Evolutionary conservation across 768 basidiomycete genomes (phyloP).

Genomic region (Leccinum uliginosum): DNA sequence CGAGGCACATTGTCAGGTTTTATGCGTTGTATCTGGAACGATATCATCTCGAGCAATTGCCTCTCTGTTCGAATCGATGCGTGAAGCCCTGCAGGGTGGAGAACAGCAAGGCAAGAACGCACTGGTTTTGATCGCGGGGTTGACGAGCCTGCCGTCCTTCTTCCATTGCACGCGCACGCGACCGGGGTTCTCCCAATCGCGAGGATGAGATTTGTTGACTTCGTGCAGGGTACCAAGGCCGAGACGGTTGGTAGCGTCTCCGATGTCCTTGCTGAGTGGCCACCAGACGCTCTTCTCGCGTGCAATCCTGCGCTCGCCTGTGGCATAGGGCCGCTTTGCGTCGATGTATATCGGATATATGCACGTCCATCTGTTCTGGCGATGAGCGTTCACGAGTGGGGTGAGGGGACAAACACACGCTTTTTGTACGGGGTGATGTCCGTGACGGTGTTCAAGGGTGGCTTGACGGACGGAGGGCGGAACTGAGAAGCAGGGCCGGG

Average conservation of each 20-base stretch:
- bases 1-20: slow-evolving; percentile 70
- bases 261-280: slow-evolving; percentile 92
- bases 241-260: slow-evolving; percentile 72
- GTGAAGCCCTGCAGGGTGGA: neutral
- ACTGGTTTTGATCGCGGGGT: slow-evolving; percentile 74
- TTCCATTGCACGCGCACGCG: slow-evolving; percentile 92
- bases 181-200: slow-evolving; percentile 98
- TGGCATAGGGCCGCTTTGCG: slow-evolving; percentile 84
- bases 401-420: slow-evolving; percentile 39
- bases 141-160: slow-evolving; percentile 65
- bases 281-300: slow-evolving; percentile 85
- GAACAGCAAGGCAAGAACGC: slow-evolving; percentile 28
- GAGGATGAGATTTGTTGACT: slow-evolving; percentile 85
- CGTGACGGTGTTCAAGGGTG: slow-evolving; percentile 41
- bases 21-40: slow-evolving; percentile 63
- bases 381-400: slow-evolving; percentile 3
- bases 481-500: slow-evolving; percentile 58
- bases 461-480: slow-evolving; percentile 21
- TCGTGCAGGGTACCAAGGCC: slow-evolving; percentile 84
- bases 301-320: slow-evolving; percentile 77
- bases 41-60: slow-evolving; percentile 70
- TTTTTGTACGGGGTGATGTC: slow-evolving; percentile 83
- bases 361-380: slow-evolving; percentile 73
- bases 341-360: slow-evolving; percentile 98
- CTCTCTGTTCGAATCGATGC: slow-evolving; percentile 51